phyloP scores from a whole-genome alignment of 257 asterid genomes.

The Parsonsia alboflavescens region DNA sequence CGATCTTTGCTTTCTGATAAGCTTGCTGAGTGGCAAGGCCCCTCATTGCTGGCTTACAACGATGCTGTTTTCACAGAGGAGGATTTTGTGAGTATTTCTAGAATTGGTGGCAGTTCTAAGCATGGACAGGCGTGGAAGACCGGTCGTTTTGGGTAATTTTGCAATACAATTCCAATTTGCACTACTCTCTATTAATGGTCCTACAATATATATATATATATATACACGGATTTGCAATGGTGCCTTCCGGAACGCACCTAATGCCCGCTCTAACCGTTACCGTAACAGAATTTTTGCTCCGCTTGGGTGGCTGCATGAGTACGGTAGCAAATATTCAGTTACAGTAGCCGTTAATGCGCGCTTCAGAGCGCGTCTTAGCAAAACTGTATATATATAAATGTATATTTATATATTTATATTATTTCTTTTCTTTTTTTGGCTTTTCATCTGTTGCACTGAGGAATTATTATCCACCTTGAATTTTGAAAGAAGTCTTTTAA shows the following conservation, averaged over 20 bases:
- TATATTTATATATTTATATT: no score
- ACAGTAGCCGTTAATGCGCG: no score
- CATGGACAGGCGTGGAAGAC: constrained; percentile 85
- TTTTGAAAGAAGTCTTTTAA: neutral
- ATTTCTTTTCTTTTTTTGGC: neutral
- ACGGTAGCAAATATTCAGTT: no score
- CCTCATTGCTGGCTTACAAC: constrained; percentile 77
- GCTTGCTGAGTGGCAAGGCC: constrained; percentile 91
- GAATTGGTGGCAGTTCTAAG: constrained; percentile 90
- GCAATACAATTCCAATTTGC: neutral
- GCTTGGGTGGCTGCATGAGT: no score
- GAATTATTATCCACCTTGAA: neutral
- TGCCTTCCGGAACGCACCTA: no score
- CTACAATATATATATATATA: neutral
- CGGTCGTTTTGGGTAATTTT: constrained; percentile 84
- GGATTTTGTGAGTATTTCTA: constrained; percentile 87
- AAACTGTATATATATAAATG: no score
- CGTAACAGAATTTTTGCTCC: no score
- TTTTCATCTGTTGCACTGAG: neutral
- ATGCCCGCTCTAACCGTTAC: no score
- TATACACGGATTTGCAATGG: no score
- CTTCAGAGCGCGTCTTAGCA: no score
- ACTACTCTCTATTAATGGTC: neutral
- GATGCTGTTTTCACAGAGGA: constrained; percentile 87
- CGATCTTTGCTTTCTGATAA: constrained; percentile 59